phyloP scores from a whole-genome alignment of 495 filamentous ascomycete genomes.

The Patellaria atrata region DNA sequence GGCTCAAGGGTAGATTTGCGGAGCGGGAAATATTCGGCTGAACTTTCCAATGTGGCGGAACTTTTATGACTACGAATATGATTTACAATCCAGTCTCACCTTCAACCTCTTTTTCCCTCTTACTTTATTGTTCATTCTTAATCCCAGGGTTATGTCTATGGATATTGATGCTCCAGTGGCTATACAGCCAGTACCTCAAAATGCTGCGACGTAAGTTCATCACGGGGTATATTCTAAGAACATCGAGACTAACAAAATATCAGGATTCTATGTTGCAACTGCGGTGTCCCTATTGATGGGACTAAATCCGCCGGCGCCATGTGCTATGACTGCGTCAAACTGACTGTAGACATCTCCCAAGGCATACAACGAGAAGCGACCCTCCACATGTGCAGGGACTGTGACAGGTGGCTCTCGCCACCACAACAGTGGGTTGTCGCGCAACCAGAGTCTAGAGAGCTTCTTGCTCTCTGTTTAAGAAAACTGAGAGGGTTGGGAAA shows the following conservation, averaged over 20 bases:
- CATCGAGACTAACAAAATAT: slow-evolving; percentile 9
- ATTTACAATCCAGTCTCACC: neutral
- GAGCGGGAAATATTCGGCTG: too few species aligned
- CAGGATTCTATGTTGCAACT: slow-evolving; percentile 90
- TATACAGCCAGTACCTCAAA: slow-evolving; percentile 33
- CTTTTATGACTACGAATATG: too few species aligned
- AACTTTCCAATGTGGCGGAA: too few species aligned
- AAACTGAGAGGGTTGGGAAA: slow-evolving; percentile 68
- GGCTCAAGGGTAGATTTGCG: too few species aligned
- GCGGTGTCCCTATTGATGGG: slow-evolving; percentile 84
- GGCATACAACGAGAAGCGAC: slow-evolving; percentile 77
- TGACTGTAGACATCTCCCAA: slow-evolving; percentile 83
- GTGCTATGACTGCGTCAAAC: slow-evolving; percentile 86
- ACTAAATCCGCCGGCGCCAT: slow-evolving; percentile 74
- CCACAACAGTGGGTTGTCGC: slow-evolving; percentile 75
- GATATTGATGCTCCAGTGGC: slow-evolving; percentile 51
- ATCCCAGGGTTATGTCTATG: slow-evolving; percentile 43
- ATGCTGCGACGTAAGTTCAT: slow-evolving; percentile 42
- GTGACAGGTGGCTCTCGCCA: slow-evolving; percentile 85
- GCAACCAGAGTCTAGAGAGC: slow-evolving; percentile 67
- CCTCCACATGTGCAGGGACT: slow-evolving; percentile 76
- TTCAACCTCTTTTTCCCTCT: neutral
- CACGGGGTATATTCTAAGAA: slow-evolving; percentile 7
- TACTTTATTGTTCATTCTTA: neutral
- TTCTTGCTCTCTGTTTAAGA: slow-evolving; percentile 77